These are phyloP conservation scores for Alternaria sp. DNA, from an alignment of 2,329 filamentous ascomycete genomes.

Conservation along the genomic window DNA sequence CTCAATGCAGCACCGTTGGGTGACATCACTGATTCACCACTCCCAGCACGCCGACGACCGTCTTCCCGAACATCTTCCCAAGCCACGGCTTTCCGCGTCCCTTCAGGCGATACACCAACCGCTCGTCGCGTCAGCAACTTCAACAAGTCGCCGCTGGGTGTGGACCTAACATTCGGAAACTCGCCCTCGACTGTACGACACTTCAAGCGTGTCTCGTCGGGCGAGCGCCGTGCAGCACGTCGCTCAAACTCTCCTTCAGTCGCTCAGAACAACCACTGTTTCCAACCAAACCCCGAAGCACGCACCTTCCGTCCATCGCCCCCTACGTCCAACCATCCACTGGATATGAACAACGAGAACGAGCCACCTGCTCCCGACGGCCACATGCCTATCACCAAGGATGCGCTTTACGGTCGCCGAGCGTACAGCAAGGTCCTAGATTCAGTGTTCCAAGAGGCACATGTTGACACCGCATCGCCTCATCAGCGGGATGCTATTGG, in stretches of 20 bases:
- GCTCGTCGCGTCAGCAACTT: conserved; percentile 55
- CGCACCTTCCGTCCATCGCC: conserved; percentile 51
- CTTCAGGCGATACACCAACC: conserved; percentile 53
- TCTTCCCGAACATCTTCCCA: conserved; percentile 51
- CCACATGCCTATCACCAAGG: conserved; percentile 69
- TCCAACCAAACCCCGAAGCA: conserved; percentile 49
- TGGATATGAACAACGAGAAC: conserved; percentile 67
- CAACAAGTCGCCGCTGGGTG: conserved; percentile 78
- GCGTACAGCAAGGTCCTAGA: conserved; percentile 84
- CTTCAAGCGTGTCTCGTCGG: conserved; percentile 85
- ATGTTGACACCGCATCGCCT: conserved; percentile 76
- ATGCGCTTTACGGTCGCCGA: conserved; percentile 81
- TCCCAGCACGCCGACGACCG: conserved; percentile 39
- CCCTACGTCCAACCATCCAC: conserved; percentile 41
- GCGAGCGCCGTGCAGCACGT: conserved; percentile 50
- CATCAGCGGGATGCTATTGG: conserved; percentile 85
- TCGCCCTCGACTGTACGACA: conserved; percentile 89
- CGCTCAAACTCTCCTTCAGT: conserved; percentile 42
- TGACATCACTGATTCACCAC: conserved; percentile 49
- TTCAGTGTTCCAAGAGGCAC: conserved; percentile 81
- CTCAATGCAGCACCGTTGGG: conserved; percentile 56
- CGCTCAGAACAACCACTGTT: conserved; percentile 29
- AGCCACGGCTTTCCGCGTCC: conserved; percentile 49
- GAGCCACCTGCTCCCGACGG: conserved; percentile 61
- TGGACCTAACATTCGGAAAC: conserved; percentile 94